phyloP scores from a whole-genome alignment of 192 early-diverging fungal species.

The Coemansia sp. region DNA sequence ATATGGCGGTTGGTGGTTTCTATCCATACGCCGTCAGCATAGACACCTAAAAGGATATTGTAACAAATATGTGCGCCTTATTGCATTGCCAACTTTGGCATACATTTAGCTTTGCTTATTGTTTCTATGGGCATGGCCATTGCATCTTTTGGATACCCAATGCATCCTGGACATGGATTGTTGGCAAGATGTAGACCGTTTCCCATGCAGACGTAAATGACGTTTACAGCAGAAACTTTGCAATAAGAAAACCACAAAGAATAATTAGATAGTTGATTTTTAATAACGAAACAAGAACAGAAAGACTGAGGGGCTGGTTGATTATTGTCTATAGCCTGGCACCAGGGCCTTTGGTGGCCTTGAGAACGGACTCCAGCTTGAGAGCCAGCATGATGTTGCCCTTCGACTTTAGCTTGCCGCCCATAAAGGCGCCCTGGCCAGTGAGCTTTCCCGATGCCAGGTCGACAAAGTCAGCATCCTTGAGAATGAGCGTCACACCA shows the following conservation, averaged over 20 bases:
- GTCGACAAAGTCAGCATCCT: constrained; percentile 79
- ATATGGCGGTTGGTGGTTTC: neutral
- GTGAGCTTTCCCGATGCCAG: constrained; percentile 83
- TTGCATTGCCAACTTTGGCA: neutral
- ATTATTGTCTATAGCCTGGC: constrained; percentile 61
- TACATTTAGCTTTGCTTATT: neutral
- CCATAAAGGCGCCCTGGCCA: constrained; percentile 89
- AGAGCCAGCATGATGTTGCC: constrained; percentile 73
- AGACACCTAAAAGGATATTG: neutral
- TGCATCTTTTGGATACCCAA: no score
- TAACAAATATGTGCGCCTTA: neutral
- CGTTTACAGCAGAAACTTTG: no score
- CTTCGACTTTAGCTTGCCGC: constrained; percentile 85
- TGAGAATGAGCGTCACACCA: constrained; percentile 70
- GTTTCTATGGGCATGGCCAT: no score
- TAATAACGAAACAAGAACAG: no score
- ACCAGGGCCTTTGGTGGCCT: constrained; percentile 54
- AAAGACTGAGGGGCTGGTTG: neutral
- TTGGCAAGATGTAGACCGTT: neutral
- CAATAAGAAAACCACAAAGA: no score
- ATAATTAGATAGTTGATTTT: no score
- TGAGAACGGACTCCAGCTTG: constrained; percentile 69
- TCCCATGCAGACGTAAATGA: neutral
- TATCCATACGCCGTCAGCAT: neutral
- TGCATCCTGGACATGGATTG: no score